Evolutionary conservation across 371 early-diverging fungal genomes (phyloP), one percentile per base, ranked within the genome.

Genomic region (Actinomortierella wolfii): DNA sequence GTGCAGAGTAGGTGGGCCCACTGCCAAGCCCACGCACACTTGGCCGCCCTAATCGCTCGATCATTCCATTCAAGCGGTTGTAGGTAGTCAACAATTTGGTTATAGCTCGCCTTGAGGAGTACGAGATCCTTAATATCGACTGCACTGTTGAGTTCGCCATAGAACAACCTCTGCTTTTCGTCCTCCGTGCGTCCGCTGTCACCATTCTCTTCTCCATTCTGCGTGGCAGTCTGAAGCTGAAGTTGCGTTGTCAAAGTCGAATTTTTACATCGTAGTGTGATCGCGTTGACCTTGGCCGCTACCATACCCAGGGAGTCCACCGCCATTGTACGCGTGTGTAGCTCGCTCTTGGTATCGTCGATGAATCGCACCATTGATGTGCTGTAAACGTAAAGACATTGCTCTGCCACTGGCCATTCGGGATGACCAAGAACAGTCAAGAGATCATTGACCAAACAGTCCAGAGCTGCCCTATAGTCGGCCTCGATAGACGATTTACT

Each of bases 321-420:
- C 4, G 93, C 92, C 57, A 95, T 65, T 0, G 81, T 68, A 51
- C 86, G 86, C 5, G 88, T n/a, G 79, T 76, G 1, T 77, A 64
- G 50, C 92, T 92, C 0, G 85, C 66, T 45, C 83, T 84, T 11
- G 78, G 67, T 11, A 45, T 85, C 89, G 29, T 86, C 86, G 5
- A 92, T 58, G 25, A 78, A 67, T 23, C 60, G 24, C 68, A 89
- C 87, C 78, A 94, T 78, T 13, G 91, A 79, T 49, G 83, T 83
- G 34, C 85, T 86, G 47, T 88, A 84, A 1, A 87, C 65, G 26
- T 83, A 64, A 7, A 90, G 73, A 28, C 89, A 77, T 7, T 91
- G 66, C 50, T 92, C 93, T 0, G 97, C 93, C 0, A 83, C 89
- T 0, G 97, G 97, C 95, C 95, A 97, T 45, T 94, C 96, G 6